Evolutionary conservation across 371 early-diverging fungal species (phyloP).

Genomic region (Mortierella sp.): DNA sequence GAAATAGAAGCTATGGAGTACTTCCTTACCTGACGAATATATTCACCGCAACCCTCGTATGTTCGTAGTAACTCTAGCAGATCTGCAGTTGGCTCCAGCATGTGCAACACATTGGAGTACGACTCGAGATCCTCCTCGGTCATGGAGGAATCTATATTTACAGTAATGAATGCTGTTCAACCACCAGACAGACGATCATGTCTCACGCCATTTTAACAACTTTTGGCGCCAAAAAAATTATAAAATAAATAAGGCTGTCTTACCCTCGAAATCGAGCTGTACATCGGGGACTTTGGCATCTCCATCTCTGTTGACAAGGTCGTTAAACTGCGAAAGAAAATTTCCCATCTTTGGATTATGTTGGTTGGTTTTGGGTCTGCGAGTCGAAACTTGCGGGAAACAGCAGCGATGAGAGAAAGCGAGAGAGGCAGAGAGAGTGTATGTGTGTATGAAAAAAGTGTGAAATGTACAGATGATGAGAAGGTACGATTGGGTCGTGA

Average conservation of each 20-base stretch:
- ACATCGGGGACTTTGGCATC: constrained; percentile 51
- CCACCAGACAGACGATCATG: neutral
- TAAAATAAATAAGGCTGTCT: neutral
- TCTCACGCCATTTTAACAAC: neutral
- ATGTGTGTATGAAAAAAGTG: too few relatives aligned
- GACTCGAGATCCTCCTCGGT: constrained; percentile 64
- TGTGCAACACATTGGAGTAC: constrained; percentile 60
- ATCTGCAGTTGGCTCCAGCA: constrained; percentile 60
- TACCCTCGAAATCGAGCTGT: constrained; percentile 52
- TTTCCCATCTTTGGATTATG: constrained; percentile 31
- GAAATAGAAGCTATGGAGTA: too few relatives aligned
- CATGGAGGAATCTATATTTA: constrained; percentile 60
- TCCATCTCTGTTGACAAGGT: constrained; percentile 46
- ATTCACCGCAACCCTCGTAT: constrained; percentile 75
- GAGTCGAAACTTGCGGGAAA: neutral
- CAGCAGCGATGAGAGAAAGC: neutral
- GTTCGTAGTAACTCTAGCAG: constrained; percentile 63
- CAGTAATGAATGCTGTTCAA: too few relatives aligned
- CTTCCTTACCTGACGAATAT: constrained; percentile 61
- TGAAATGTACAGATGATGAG: constrained; percentile 2
- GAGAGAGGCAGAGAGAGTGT: too few relatives aligned
- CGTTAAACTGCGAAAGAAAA: constrained; percentile 53
- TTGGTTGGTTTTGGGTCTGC: neutral
- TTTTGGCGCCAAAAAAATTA: neutral
- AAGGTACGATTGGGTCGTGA: neutral